Conservation (phyloP, 108 stramenopile species). For the Conticribra guillardii region DNA sequence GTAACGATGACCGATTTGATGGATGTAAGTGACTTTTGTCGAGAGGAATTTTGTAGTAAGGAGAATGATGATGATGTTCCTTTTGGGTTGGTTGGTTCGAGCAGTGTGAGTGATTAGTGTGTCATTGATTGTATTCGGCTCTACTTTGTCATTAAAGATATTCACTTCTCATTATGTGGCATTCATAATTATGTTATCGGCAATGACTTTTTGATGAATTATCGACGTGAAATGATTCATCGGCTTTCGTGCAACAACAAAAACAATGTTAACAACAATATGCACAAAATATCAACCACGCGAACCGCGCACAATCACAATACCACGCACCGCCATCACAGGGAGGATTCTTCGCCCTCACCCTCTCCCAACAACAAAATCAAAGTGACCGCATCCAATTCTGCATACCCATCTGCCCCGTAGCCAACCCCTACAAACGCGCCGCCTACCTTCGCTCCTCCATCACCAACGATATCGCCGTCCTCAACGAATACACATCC, state of each 20-base stretch:
- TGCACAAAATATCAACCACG: too few species aligned
- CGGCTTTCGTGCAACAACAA: too few species aligned
- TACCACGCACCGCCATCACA: background rate
- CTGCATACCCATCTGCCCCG: slow-evolving; percentile 48
- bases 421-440: slow-evolving; percentile 39
- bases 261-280: background rate
- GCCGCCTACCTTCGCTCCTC: slow-evolving; percentile 43
- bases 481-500: background rate
- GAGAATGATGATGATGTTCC: slow-evolving; percentile 11
- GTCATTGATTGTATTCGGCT: background rate
- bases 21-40: slow-evolving; percentile 10
- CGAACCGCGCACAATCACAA: background rate
- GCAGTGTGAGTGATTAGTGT: slow-evolving; percentile 25
- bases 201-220: background rate
- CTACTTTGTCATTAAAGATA: background rate
- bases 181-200: background rate
- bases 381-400: slow-evolving; percentile 21
- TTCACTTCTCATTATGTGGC: background rate
- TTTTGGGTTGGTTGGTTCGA: slow-evolving; percentile 41
- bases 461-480: slow-evolving; percentile 13
- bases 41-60: background rate
- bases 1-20: slow-evolving; percentile 33
- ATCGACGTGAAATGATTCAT: background rate
- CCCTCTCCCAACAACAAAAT: slow-evolving; percentile 14
- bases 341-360: slow-evolving; percentile 49